These are phyloP conservation scores for Kwoniella mangroviensis DNA, from an alignment of 768 basidiomycete species.

Conservation along the genomic window DNA sequence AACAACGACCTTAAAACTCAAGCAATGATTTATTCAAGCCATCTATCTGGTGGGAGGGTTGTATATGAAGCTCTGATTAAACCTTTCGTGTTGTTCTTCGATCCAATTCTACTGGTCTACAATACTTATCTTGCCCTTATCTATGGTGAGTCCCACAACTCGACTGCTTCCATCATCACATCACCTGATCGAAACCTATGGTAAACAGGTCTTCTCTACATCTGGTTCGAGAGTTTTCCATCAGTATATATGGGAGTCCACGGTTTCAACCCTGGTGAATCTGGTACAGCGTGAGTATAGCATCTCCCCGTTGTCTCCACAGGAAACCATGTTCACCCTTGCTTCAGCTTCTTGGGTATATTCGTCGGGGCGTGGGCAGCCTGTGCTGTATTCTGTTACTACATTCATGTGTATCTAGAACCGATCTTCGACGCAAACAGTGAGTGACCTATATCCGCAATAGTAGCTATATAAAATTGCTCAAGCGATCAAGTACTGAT, in stretches of 20 bases:
- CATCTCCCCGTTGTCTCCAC: not conserved
- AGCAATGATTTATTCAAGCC: conserved; percentile 40
- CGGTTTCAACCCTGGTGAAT: conserved; percentile 24
- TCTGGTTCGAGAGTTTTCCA: conserved; percentile 26
- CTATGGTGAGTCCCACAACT: conserved; percentile 26
- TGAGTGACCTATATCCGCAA: not conserved
- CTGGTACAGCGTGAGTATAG: conserved; percentile 18
- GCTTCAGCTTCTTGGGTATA: conserved; percentile 21
- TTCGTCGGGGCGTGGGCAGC: conserved; percentile 25
- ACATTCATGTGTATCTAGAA: conserved; percentile 18
- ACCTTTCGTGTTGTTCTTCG: conserved; percentile 50
- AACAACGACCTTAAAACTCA: conserved; percentile 37
- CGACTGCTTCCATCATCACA: not conserved
- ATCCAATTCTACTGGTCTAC: conserved; percentile 52
- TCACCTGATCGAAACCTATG: not conserved
- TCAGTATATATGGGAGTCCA: conserved; percentile 15
- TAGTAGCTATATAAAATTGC: not conserved
- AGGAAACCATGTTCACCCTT: too few relatives aligned
- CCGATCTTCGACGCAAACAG: conserved; percentile 28
- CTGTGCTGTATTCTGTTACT: conserved; percentile 21
- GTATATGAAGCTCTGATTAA: conserved; percentile 28
- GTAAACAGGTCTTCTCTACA: conserved; percentile 13
- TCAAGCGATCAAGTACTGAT: not conserved
- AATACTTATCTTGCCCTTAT: conserved; percentile 48
- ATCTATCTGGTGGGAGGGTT: not conserved